phyloP scores from a whole-genome alignment of 345 rosid genomes.

The Moricandia arvensis region DNA sequence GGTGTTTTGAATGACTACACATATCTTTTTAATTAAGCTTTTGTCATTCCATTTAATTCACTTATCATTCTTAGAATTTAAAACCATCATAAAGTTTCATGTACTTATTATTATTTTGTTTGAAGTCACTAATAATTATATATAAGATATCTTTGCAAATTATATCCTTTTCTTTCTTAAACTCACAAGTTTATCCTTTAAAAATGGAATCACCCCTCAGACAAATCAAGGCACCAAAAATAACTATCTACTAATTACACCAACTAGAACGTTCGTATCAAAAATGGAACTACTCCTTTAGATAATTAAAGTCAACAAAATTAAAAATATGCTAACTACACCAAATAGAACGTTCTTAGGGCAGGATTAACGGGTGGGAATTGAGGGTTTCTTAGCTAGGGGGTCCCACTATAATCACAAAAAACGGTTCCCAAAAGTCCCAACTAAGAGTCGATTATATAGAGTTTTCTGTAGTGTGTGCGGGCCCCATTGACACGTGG shows the following conservation, averaged over 20 bases:
- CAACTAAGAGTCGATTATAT: too few relatives aligned
- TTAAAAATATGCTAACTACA: background rate
- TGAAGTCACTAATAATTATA: background rate
- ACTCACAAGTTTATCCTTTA: background rate
- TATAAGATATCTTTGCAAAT: background rate
- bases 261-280: background rate
- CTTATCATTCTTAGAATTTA: background rate
- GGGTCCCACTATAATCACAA: too few relatives aligned
- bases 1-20: background rate
- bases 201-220: background rate
- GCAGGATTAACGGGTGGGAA: too few relatives aligned
- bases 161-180: background rate
- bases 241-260: background rate
- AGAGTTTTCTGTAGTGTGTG: too few relatives aligned
- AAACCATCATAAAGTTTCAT: background rate
- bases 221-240: too few relatives aligned
- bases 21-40: background rate
- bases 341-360: background rate
- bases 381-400: too few relatives aligned
- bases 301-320: background rate
- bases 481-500: too few relatives aligned
- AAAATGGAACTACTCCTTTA: background rate
- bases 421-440: too few relatives aligned
- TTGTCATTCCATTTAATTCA: background rate
- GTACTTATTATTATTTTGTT: background rate